A percentile compares a stretch with the other conserved stretches of the same genome.
phyloP scores from a whole-genome alignment of 176 grass and related monocot species.

The Chrysopogon serrulatus region DNA sequence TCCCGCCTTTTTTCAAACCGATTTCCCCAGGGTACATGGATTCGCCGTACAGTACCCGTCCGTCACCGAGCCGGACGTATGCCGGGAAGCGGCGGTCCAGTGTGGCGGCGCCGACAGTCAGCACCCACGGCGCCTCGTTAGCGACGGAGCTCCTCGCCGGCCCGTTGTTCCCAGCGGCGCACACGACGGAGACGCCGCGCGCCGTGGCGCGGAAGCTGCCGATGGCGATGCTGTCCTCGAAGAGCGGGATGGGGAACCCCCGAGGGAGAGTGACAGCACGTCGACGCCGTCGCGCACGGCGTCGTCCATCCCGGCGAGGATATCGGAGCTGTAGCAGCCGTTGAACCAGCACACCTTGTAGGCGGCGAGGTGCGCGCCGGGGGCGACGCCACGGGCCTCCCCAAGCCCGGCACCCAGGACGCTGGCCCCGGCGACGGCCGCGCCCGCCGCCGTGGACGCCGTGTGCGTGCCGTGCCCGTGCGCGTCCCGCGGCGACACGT shows the following conservation, averaged over 20 bases:
- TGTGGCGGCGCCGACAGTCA: constrained; percentile 62
- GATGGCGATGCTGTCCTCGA: constrained; percentile 91
- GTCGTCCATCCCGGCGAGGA: constrained; percentile 91
- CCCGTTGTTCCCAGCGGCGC: constrained; percentile 76
- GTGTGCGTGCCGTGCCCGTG: constrained; percentile 92
- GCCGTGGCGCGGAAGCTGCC: constrained; percentile 76
- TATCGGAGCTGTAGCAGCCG: constrained; percentile 91
- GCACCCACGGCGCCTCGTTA: constrained; percentile 81
- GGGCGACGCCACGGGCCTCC: constrained; percentile 60
- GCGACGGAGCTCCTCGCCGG: constrained; percentile 59
- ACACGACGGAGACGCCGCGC: constrained; percentile 63
- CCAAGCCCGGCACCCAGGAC: constrained; percentile 50
- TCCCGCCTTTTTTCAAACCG: constrained; percentile 66
- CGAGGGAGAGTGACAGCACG: constrained; percentile 77
- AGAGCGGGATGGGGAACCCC: constrained; percentile 88
- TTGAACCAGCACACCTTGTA: constrained; percentile 99
- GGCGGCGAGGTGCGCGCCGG: constrained; percentile 56
- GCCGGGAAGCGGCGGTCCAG: constrained; percentile 75
- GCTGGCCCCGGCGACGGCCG: constrained; percentile 41
- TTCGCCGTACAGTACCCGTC: constrained; percentile 67
- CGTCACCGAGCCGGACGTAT: constrained; percentile 57
- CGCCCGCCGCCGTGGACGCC: constrained; percentile 52
- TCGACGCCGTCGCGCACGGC: constrained; percentile 75
- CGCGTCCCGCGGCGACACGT: constrained; percentile 82
- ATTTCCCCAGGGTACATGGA: constrained; percentile 78